These are phyloP conservation scores for Chalciporus piperatus DNA, from an alignment of 768 basidiomycete species.

Conservation along the genomic window DNA sequence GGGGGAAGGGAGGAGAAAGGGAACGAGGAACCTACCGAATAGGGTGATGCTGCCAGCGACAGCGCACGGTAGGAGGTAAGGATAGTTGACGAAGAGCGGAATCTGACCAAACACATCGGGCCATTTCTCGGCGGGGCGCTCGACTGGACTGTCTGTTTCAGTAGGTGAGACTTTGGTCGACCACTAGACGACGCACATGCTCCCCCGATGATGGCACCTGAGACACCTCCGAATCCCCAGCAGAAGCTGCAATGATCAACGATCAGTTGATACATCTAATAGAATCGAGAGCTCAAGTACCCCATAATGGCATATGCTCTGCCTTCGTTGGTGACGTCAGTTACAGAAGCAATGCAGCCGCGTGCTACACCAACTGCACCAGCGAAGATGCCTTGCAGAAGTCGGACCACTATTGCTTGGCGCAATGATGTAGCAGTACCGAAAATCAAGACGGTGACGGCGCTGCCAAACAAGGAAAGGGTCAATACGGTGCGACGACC, in stretches of 20 bases:
- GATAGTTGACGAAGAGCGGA: conserved; percentile 71
- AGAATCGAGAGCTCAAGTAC: conserved; percentile 30
- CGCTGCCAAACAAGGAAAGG: conserved; percentile 82
- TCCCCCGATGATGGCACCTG: conserved; percentile 84
- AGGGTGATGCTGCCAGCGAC: conserved; percentile 77
- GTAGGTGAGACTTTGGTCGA: neutral
- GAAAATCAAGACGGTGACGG: conserved; percentile 72
- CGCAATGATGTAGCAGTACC: conserved; percentile 73
- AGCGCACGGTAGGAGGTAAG: conserved; percentile 86
- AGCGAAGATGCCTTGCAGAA: conserved; percentile 89
- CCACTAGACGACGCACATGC: conserved; percentile 51
- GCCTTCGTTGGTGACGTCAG: conserved; percentile 90
- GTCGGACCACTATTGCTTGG: conserved; percentile 81
- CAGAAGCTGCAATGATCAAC: conserved; percentile 57
- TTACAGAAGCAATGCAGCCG: conserved; percentile 81
- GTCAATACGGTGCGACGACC: conserved; percentile 83
- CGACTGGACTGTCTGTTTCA: conserved; percentile 48
- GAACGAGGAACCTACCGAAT: conserved; percentile 43
- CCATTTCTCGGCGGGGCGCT: conserved; percentile 85
- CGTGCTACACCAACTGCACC: conserved; percentile 95
- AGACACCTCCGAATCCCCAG: conserved; percentile 96
- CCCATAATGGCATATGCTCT: conserved; percentile 93
- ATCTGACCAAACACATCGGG: conserved; percentile 66
- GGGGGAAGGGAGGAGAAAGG: neutral
- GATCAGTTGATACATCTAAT: conserved; percentile 2